Conservation (phyloP, 2,329 filamentous ascomycete species). For the Lasiodiplodia sp. region DNA sequence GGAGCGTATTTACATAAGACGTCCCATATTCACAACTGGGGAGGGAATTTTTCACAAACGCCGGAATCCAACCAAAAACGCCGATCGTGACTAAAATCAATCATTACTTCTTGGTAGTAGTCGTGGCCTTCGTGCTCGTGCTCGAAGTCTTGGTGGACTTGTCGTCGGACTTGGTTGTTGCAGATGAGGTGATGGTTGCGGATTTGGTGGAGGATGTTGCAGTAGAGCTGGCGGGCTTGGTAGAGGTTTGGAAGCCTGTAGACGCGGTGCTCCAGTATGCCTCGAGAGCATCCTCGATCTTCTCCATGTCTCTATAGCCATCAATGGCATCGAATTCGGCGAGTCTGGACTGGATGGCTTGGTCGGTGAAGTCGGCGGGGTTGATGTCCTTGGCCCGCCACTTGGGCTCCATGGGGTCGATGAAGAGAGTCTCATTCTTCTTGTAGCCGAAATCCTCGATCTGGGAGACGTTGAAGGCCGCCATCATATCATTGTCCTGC, state of each 20-base stretch:
- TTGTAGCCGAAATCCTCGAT: slow-evolving; percentile 43
- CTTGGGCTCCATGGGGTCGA: slow-evolving; percentile 41
- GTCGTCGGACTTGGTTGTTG: slow-evolving; percentile 2
- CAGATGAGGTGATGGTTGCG: not conserved
- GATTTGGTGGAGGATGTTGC: not conserved
- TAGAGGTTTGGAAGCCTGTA: slow-evolving; percentile 4
- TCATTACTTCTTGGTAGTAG: slow-evolving; percentile 1
- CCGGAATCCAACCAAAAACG: not conserved
- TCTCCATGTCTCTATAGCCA: slow-evolving; percentile 38
- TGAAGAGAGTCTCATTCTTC: slow-evolving; percentile 41
- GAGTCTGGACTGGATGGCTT: slow-evolving; percentile 41
- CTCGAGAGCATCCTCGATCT: slow-evolving; percentile 40
- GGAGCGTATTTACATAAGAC: not conserved
- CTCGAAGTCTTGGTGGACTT: slow-evolving; percentile 5
- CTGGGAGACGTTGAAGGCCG: slow-evolving; percentile 51
- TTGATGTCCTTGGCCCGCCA: slow-evolving; percentile 40
- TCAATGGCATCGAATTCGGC: slow-evolving; percentile 41
- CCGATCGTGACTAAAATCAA: not conserved
- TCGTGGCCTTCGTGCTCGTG: slow-evolving; percentile 6
- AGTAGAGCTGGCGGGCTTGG: not conserved
- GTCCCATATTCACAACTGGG: not conserved
- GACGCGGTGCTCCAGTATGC: slow-evolving; percentile 36
- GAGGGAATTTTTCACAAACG: not conserved
- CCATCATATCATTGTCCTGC: slow-evolving; percentile 30
- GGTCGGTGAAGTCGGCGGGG: slow-evolving; percentile 37